Evolutionary conservation across 805 yeast species (phyloP).

Genomic region (Starmerella apicola): DNA sequence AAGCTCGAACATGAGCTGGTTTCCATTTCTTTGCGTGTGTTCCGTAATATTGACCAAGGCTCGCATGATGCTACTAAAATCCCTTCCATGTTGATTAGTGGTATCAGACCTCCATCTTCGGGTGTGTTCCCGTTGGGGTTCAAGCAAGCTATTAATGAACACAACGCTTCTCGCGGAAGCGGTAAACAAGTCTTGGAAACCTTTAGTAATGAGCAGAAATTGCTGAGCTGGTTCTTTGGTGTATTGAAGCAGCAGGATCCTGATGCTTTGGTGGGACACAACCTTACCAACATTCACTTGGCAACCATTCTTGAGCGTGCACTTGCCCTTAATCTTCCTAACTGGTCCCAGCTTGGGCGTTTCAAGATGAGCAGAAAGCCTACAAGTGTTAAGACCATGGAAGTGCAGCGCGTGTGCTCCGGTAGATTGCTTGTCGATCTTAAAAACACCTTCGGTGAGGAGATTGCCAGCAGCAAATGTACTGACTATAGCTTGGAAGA

Average conservation of each 20-base stretch:
- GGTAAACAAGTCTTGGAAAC: constrained; percentile 32
- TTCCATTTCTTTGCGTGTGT: constrained; percentile 66
- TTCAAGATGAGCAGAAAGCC: constrained; percentile 9
- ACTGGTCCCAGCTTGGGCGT: constrained; percentile 78
- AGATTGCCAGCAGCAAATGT: constrained; percentile 68
- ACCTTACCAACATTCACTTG: constrained; percentile 63
- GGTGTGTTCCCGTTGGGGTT: constrained; percentile 65
- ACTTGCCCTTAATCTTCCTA: constrained; percentile 56
- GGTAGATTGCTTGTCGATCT: constrained; percentile 88
- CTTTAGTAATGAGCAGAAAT: constrained; percentile 60
- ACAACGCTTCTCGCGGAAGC: constrained; percentile 32
- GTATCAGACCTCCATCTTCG: constrained; percentile 60
- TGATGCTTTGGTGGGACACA: constrained; percentile 81
- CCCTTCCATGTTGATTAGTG: constrained; percentile 54
- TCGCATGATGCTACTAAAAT: constrained; percentile 49
- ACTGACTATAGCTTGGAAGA: constrained; percentile 90
- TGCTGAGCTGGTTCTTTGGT: constrained; percentile 65
- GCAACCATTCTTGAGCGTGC: constrained; percentile 74
- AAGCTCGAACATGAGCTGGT: constrained; percentile 73
- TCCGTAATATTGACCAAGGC: constrained; percentile 52
- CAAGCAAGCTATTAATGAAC: constrained; percentile 30
- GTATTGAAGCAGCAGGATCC: constrained; percentile 71
- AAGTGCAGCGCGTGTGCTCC: constrained; percentile 56
- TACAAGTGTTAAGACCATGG: constrained; percentile 25
- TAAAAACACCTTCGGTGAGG: constrained; percentile 89